Conservation (phyloP, 257 asterid species). For the Nemophila menziesii region DNA sequence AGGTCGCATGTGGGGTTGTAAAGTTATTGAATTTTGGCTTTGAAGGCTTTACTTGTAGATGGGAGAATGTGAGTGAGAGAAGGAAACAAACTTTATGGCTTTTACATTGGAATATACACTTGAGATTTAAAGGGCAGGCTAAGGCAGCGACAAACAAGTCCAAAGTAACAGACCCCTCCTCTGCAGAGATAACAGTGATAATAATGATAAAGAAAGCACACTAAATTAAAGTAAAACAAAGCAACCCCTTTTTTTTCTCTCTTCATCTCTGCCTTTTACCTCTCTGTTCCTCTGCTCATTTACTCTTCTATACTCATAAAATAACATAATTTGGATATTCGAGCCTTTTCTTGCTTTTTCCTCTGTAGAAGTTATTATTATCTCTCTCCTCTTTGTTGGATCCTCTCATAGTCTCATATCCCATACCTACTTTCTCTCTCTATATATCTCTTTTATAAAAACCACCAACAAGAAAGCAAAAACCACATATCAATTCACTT, state of each 20-base stretch:
- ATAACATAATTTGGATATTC: constrained; percentile 20
- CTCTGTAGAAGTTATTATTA: constrained; percentile 17
- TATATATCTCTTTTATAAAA: neutral
- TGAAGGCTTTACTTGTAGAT: constrained; percentile 9
- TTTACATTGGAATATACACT: constrained; percentile 27
- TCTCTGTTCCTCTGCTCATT: constrained; percentile 13
- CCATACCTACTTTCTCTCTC: constrained; percentile 5
- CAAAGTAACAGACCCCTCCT: constrained; percentile 14
- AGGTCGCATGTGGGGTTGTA: constrained; percentile 27
- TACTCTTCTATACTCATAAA: constrained; percentile 15
- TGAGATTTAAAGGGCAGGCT: too few relatives aligned
- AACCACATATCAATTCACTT: neutral
- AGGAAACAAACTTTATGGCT: constrained; percentile 2
- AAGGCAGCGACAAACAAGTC: constrained; percentile 18
- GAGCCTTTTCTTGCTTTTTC: constrained; percentile 15
- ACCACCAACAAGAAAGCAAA: too few relatives aligned
- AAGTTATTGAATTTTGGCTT: constrained; percentile 15
- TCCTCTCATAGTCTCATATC: neutral
- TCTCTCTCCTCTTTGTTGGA: constrained; percentile 3
- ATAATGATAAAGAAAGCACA: constrained; percentile 17
- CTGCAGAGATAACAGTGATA: too few relatives aligned
- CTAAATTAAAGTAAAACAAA: constrained; percentile 20
- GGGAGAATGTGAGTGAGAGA: constrained; percentile 12
- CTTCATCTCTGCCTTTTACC: neutral
- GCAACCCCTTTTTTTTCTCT: constrained; percentile 5